These are phyloP conservation scores for Solanum bukasovii DNA, from an alignment of 257 asterid species.

Conservation along the genomic window DNA sequence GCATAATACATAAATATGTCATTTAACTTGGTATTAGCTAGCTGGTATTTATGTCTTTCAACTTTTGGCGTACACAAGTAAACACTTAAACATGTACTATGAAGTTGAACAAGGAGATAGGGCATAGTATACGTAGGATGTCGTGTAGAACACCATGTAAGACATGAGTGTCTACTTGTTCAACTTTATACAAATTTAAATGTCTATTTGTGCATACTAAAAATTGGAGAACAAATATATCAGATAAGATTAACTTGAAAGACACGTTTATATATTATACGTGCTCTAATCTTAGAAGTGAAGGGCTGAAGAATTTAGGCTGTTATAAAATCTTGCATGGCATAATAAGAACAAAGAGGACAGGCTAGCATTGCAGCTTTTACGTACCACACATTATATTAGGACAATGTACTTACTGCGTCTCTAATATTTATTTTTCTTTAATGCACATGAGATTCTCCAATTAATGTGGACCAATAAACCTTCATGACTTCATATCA, in stretches of 20 bases:
- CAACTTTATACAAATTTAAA: too few relatives aligned
- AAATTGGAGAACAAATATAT: too few relatives aligned
- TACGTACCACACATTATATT: neutral
- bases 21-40: too few relatives aligned
- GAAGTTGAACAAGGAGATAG: neutral
- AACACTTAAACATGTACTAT: too few relatives aligned
- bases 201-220: too few relatives aligned
- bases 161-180: too few relatives aligned
- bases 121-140: neutral
- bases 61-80: too few relatives aligned
- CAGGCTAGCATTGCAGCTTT: neutral
- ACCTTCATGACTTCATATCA: neutral
- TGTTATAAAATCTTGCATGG: neutral
- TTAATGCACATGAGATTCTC: slow-evolving; percentile 16
- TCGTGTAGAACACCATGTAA: neutral
- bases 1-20: too few relatives aligned
- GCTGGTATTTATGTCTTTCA: neutral
- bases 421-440: neutral
- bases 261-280: too few relatives aligned
- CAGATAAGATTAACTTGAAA: too few relatives aligned
- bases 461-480: slow-evolving; percentile 23
- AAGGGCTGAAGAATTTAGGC: neutral
- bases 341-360: neutral
- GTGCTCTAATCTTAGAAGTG: neutral
- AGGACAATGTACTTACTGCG: neutral